Evolutionary conservation across 202 grass and related monocot species (phyloP), one percentile per base, ranked within the genome.

Genomic region (Cymbopogon flexuosus): DNA sequence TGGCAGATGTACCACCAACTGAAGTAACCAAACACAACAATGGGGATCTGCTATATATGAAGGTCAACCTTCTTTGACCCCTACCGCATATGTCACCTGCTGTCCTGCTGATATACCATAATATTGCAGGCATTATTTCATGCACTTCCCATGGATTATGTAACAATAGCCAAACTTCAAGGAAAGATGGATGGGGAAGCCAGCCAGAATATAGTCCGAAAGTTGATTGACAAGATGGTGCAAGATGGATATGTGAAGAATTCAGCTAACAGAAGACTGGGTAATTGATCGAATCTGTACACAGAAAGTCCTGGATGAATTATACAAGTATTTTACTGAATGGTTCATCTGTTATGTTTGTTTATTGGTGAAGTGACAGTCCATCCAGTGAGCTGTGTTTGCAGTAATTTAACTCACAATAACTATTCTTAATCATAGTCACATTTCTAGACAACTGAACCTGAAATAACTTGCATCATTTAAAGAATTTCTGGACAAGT

Each of bases 161-260:
- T 93, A 58, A 88, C 92, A 75, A 5, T 93, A 87, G 5, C 65
- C 75, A 98, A 98, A 73, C 90, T 98, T 86, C 96, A 98, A 37
- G 88, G 77, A n/a, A 98, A 93, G 81, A 60, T 99, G 51, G 92
- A 93, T 78, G 90, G 96, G 54, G 88, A 96, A 87, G 92, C 85
- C 39, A 99, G 35, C 83, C 88, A 90, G 45, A 93, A 43, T 75
- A 88, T 79, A 33, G 90, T 93, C 34, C 42, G 90, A 18, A 95
- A 93, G 82, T 85, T 99, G 67, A 89, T 99, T 62, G 96, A 99
- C 33, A 92, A 92, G 86, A 99, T 99, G 96, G 82, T 92, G 73
- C 90, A 90, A 71, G 96, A 99, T 33, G 90, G 96, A 84, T 99
- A 91, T 46, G 29, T 99, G 30, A 96, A 96, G 85, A 96, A 84